These are phyloP conservation scores for Colletotrichum sp. DNA, from an alignment of 2,329 filamentous ascomycete species.

Conservation along the genomic window DNA sequence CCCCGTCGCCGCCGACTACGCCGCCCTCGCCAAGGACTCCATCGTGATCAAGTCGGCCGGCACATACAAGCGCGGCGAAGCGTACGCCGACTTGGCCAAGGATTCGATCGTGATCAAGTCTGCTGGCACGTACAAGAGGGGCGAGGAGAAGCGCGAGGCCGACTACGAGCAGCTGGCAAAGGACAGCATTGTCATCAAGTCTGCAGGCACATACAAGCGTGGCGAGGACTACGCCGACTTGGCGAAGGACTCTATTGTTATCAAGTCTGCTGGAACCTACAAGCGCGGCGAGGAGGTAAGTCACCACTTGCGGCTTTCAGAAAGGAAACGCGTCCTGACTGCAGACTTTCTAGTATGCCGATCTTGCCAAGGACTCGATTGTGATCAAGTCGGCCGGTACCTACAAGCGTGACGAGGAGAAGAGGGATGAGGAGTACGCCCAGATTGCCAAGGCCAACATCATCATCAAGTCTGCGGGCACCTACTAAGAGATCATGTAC, in stretches of 20 bases:
- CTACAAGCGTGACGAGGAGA: not conserved
- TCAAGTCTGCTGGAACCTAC: not conserved
- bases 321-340: not conserved
- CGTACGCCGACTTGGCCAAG: not conserved
- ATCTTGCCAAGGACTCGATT: not conserved
- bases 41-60: not conserved
- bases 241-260: not conserved
- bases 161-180: not conserved
- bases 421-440: not conserved
- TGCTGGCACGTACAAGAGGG: not conserved
- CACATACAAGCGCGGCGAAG: not conserved
- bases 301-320: not conserved
- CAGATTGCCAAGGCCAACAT: not conserved
- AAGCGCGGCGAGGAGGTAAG: not conserved
- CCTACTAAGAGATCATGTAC: not conserved
- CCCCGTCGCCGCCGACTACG: not conserved
- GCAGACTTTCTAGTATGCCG: not conserved
- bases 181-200: slow-evolving; percentile 3
- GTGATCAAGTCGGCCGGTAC: not conserved
- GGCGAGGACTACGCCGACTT: not conserved
- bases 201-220: not conserved
- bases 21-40: not conserved
- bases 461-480: not conserved
- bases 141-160: not conserved
- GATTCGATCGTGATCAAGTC: not conserved